Base-by-base conservation (phyloP, 192 early-diverging fungal genomes). In the Backusella mclennaniae region DNA sequence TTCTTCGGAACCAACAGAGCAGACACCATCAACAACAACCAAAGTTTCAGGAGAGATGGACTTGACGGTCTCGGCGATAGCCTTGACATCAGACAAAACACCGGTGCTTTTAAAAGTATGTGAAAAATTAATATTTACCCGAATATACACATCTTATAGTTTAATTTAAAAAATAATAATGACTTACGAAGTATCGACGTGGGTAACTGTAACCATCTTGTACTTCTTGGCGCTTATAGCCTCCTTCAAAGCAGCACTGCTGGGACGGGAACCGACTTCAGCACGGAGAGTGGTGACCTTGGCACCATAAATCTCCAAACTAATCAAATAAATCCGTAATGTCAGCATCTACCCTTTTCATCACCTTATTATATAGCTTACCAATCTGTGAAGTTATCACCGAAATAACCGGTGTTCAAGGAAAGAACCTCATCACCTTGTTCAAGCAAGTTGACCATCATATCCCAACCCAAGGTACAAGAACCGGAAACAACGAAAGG, bases 381-480 rank as follows among this genome's bases (percentile, higher is more conserved):
- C 92, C 96, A 98, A 75, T 96, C 96, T 46, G 90, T 94, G 72
- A 99, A 94, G 79, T 94, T 92, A 85, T 97, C 95, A 70, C 96
- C 96, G 91, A 99, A 99, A 85, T 96, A 94, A 8, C 97, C 97
- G 33, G 95, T 96, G 83, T 92, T 95, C 81, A 97, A 82, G 9
- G 96, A 93, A 49, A 99, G 88, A 38, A 92, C 97, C 69, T 91
- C 84, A 79, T 99, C 96, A 39, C 92, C 94, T 41, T 90, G 90
- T 85, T 97, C 95, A n/a, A 97, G 75, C 69, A 98, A 84, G 85
- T 99, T 99, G 19, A 94, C 94, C 36, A 93, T 93, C 89, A 95
- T 93, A 87, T 99, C 97, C 97, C 97, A 99, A 11, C 95, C 95
- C 26, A 97, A 86, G 9, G 96, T 99, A n/a, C 96, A 96, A 8